These are phyloP conservation scores for Halenospora varia DNA, from an alignment of 495 filamentous ascomycete genomes.

Conservation along the genomic window DNA sequence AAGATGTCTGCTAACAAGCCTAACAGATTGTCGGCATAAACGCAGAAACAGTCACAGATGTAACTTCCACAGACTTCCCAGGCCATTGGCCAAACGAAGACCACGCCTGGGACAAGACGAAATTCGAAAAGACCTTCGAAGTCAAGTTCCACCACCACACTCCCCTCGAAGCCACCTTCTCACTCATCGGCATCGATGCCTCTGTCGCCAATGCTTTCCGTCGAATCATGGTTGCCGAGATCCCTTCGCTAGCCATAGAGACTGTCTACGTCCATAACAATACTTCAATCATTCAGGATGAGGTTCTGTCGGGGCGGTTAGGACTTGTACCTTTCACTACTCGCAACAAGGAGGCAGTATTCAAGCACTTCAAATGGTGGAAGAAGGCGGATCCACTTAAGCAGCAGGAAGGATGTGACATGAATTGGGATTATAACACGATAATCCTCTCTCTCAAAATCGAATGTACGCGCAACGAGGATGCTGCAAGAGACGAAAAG, in stretches of 20 bases:
- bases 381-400: slow-evolving; percentile 53
- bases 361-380: slow-evolving; percentile 71
- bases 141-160: slow-evolving; percentile 82
- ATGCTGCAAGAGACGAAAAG: slow-evolving; percentile 62
- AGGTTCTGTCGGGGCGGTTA: slow-evolving; percentile 84
- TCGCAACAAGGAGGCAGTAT: slow-evolving; percentile 70
- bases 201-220: slow-evolving; percentile 97
- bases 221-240: slow-evolving; percentile 92
- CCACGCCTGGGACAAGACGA: slow-evolving; percentile 76
- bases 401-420: slow-evolving; percentile 29
- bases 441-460: slow-evolving; percentile 66
- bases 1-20: not conserved
- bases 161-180: slow-evolving; percentile 74
- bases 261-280: slow-evolving; percentile 88
- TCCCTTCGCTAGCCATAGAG: slow-evolving; percentile 92
- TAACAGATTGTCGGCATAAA: slow-evolving; percentile 80
- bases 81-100: slow-evolving; percentile 88
- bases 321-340: slow-evolving; percentile 86
- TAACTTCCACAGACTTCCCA: slow-evolving; percentile 85
- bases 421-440: slow-evolving; percentile 74
- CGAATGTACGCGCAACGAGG: slow-evolving; percentile 70
- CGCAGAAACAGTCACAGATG: slow-evolving; percentile 81
- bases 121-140: slow-evolving; percentile 62
- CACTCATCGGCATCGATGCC: slow-evolving; percentile 86
- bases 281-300: slow-evolving; percentile 95